Evolutionary conservation across 441 rosid species (phyloP).

Genomic region (Melastoma candidum): DNA sequence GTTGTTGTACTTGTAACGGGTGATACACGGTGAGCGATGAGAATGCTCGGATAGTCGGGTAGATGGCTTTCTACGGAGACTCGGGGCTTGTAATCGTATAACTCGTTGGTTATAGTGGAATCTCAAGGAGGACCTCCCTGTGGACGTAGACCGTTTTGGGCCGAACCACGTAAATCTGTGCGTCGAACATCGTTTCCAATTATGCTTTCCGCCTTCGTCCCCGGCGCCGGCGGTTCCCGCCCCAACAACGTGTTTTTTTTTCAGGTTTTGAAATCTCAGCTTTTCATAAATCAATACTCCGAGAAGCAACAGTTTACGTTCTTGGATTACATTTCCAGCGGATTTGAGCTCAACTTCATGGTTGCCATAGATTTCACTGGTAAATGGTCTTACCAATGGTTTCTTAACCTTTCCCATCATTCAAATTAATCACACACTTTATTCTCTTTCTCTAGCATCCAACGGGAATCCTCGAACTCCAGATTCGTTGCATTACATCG

Average conservation of each 20-base stretch:
- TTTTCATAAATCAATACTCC: slow-evolving; percentile 57
- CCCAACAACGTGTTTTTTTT: background rate
- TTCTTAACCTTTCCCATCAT: background rate
- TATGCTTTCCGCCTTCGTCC: too few relatives aligned
- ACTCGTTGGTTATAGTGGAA: too few relatives aligned
- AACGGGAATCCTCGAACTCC: slow-evolving; percentile 95
- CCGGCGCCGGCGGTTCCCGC: too few relatives aligned
- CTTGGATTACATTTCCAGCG: slow-evolving; percentile 73
- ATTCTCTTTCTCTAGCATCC: slow-evolving; percentile 47
- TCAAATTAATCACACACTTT: background rate
- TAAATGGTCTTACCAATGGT: slow-evolving; percentile 5
- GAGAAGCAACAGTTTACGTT: slow-evolving; percentile 65
- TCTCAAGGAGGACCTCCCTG: too few relatives aligned
- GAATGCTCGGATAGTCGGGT: too few relatives aligned
- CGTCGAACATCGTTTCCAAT: too few relatives aligned
- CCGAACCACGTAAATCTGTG: too few relatives aligned
- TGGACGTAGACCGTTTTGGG: too few relatives aligned
- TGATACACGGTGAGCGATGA: too few relatives aligned
- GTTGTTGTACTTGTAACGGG: too few relatives aligned
- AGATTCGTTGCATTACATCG: slow-evolving; percentile 90
- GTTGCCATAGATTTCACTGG: slow-evolving; percentile 96
- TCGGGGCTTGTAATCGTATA: too few relatives aligned
- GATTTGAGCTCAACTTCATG: slow-evolving; percentile 91
- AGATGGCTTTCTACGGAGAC: too few relatives aligned
- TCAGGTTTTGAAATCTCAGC: slow-evolving; percentile 57